Base-by-base conservation (phyloP, 169 alveolate genomes). In the Eimeria mitis region DNA sequence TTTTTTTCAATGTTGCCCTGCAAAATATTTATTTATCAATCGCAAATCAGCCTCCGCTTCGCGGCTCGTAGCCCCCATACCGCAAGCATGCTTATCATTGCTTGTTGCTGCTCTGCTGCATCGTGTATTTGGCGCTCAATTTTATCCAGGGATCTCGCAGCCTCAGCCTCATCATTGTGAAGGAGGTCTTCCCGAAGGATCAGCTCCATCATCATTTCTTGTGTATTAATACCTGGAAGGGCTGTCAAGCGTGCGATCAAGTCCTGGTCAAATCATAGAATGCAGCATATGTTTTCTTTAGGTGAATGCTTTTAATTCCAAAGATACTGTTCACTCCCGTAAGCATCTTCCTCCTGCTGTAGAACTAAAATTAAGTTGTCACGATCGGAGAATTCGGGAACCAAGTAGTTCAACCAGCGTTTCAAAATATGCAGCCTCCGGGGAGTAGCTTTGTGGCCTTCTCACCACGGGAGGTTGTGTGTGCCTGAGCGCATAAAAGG, bases 201-300 rank as follows among this genome's bases (percentile, higher is more conserved):
- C 19, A 87, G 52, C 31, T 87, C 83, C 92, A 40, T 87, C 92
- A 87, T 40, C 78, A 87, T 61, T 42, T 63, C 92, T 61, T 59
- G 83, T 19, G 81, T 61, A 63, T 63, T 87, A 25, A 87, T 61
- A 59, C 92, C 81, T 61, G 92, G 92, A 42, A 87, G 73, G 3
- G 44, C 61, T 25, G 42, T 40, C 47, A 59, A 59, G 52, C 71
- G 83, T 14, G 68, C n/a, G 19, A 87, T 34, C 92, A 87, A 87
- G 81, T 42, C 79, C 92, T 87, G 71, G 23, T 25, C 44, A 61
- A 87, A 19, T 71, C n/a, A 2, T n/a, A 34, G 52, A 4, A 71
- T 6, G 16, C 14, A 37, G 1, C 52, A 71, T n/a, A 13, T 13
- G 19, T 11, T 19, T 28, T 47, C 54, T 14, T 21, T 73, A n/a